phyloP scores from a whole-genome alignment of 768 basidiomycete genomes.

The Phallus indusiatus region DNA sequence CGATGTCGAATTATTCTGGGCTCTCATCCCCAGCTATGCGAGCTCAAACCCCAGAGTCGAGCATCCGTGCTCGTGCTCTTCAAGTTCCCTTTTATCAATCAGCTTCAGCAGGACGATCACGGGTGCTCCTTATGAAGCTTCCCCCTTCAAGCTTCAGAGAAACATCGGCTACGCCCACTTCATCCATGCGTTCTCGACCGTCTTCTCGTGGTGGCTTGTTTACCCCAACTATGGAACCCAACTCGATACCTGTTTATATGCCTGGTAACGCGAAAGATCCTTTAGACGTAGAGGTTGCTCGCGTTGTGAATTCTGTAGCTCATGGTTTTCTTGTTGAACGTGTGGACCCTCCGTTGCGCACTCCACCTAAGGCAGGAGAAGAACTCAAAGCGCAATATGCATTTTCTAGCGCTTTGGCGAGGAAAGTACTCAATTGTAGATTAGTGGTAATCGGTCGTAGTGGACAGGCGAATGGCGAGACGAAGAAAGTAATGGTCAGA shows the following conservation, averaged over 20 bases:
- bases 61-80: slow-evolving; percentile 49
- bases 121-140: slow-evolving; percentile 1
- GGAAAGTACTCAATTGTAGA: slow-evolving; percentile 70
- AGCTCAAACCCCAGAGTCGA: slow-evolving; percentile 63
- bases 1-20: slow-evolving; percentile 60
- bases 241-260: slow-evolving; percentile 52
- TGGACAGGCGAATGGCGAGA: slow-evolving; percentile 30
- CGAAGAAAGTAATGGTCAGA: slow-evolving; percentile 86
- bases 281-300: slow-evolving; percentile 71
- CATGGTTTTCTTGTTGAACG: slow-evolving; percentile 75
- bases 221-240: slow-evolving; percentile 47
- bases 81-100: slow-evolving; percentile 45
- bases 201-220: slow-evolving; percentile 44
- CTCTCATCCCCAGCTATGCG: slow-evolving; percentile 31
- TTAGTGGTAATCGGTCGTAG: slow-evolving; percentile 69
- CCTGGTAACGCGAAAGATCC: slow-evolving; percentile 66
- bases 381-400: slow-evolving; percentile 81
- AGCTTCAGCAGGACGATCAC: slow-evolving; percentile 2
- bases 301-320: slow-evolving; percentile 61
- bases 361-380: slow-evolving; percentile 58
- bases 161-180: slow-evolving; percentile 36
- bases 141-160: slow-evolving; percentile 18
- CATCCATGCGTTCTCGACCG: slow-evolving; percentile 10
- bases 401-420: slow-evolving; percentile 61
- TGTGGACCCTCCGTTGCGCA: slow-evolving; percentile 65